Evolutionary conservation across 2,329 filamentous ascomycete genomes (phyloP).

Genomic region (Sclerotinia sclerotiorum): DNA sequence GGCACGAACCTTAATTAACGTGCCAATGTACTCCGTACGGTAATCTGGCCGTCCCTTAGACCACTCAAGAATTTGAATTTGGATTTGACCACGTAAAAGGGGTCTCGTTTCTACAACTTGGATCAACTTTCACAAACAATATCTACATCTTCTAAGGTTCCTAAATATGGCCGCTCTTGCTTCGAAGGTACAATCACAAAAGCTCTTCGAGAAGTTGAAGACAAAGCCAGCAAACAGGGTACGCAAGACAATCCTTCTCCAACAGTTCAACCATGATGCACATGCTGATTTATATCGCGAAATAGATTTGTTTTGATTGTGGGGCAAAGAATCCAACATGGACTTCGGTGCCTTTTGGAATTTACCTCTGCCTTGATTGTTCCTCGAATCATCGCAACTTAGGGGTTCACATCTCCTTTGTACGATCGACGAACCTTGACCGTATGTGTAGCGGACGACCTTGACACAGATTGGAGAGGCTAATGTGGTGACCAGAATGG

Average conservation of each 20-base stretch:
- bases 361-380: slow-evolving; percentile 97
- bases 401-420: slow-evolving; percentile 98
- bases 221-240: slow-evolving; percentile 94
- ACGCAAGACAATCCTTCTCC: slow-evolving; percentile 39
- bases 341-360: slow-evolving; percentile 95
- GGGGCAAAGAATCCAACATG: slow-evolving; percentile 96
- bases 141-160: slow-evolving; percentile 6
- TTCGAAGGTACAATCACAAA: slow-evolving; percentile 91
- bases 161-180: slow-evolving; percentile 64
- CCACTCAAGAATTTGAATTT: slow-evolving; percentile 9
- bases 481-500: slow-evolving; percentile 64
- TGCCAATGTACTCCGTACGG: slow-evolving; percentile 25
- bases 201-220: slow-evolving; percentile 97
- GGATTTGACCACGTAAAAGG: slow-evolving; percentile 26
- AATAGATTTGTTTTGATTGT: slow-evolving; percentile 95
- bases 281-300: slow-evolving; percentile 27
- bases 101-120: slow-evolving; percentile 14
- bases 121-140: not conserved
- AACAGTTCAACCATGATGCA: slow-evolving; percentile 5
- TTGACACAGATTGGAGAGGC: slow-evolving; percentile 11
- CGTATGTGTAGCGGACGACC: slow-evolving; percentile 60
- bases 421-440: slow-evolving; percentile 96
- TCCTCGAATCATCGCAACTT: slow-evolving; percentile 96
- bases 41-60: slow-evolving; percentile 36
- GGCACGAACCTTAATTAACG: not conserved